Base-by-base conservation (phyloP, 2,329 filamentous ascomycete genomes). In the Paecilomyces formosus region DNA sequence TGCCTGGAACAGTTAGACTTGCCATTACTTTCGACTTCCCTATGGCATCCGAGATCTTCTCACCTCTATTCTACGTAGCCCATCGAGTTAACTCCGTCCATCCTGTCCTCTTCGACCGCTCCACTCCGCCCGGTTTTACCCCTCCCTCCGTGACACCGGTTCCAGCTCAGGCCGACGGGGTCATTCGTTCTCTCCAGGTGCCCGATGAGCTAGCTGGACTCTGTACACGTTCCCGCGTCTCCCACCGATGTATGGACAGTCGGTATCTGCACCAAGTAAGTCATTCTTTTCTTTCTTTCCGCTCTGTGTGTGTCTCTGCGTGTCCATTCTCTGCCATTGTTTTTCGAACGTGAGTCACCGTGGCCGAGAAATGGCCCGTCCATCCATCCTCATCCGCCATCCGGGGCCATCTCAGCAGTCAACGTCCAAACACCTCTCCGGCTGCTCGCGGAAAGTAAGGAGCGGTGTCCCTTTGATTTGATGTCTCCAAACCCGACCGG, bases 381-480 rank as follows among this genome's bases (percentile, higher is more conserved):
- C 24, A 26, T 26, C 24, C 24, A 26, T 26, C 24, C 24, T 26
- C 24, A 3, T 26, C 24, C 24, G 24, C 24, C 24, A 26, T 26
- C 24, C 24, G 3, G 24, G 24, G 6, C 24, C 6, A 26, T 26
- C 24, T 26, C 3, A 3, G 3, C 24, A 4, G 24, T 6, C 6
- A 26, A 6, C 24, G 6, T 26, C 24, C 6, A 3, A 26, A 26
- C 24, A 12, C 52, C 53, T 30, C 15, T 22, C 54, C 53, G 59
- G 51, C 55, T 57, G 51, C 60, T 39, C 53, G 60, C 53, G 54
- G 58, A 55, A 55, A 22, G 28, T 30, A 33, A 31, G 15, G 22
- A 30, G 22, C 22, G 26, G 50, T 24, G 22, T 30, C 53, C 24
- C 35, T 39, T 4, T 39, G 35, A 15, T 15, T 5, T 39, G 35